Evolutionary conservation across 2,329 filamentous ascomycete genomes (phyloP), one percentile per base, ranked within the genome.

Genomic region (Clarireedia sp.): DNA sequence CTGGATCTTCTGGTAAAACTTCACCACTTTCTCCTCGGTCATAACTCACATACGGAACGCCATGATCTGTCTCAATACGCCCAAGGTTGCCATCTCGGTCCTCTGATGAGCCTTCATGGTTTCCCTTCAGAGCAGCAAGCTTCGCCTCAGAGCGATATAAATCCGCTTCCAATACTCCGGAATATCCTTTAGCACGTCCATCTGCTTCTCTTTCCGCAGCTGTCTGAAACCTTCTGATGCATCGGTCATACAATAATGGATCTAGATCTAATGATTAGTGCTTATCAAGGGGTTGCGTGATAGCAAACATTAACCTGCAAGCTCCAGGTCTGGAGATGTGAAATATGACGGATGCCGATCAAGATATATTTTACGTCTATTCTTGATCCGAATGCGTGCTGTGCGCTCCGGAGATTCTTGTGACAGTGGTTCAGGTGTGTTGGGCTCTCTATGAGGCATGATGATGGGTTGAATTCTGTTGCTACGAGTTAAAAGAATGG

Each of bases 311-410:
- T 37, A 56, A 69, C 68, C 67, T 59, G 64, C 57, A 26, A 69
- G 63, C 55, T 70, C 68, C 3, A 69, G 60, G 56, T 70, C 68
- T 9, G 64, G 66, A 40, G 62, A 62, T 44, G 59, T 60, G 55
- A 69, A 69, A 63, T 70, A 70, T 16, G 62, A 64, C 2, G 68
- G 67, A 54, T 70, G 60, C 12, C 62, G 62, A 54, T 70, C 67
- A 10, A 70, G 63, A 45, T 70, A 70, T 10, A 67, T 46, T 59
- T 67, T 68, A 48, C 68, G 57, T 7, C 68, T 59, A 36, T 70
- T 70, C 43, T 69, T 69, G 26, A 67, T 56, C 7, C 62, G 63
- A 14, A 70, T 65, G 23, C 57, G 60, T 46, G 59, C 57, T 46
- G 49, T 56, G 26, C 63, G 50, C 44, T 66, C 60, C 19, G 57